phyloP scores from a whole-genome alignment of 2,329 filamentous ascomycete species.

The Cercospora sesami region DNA sequence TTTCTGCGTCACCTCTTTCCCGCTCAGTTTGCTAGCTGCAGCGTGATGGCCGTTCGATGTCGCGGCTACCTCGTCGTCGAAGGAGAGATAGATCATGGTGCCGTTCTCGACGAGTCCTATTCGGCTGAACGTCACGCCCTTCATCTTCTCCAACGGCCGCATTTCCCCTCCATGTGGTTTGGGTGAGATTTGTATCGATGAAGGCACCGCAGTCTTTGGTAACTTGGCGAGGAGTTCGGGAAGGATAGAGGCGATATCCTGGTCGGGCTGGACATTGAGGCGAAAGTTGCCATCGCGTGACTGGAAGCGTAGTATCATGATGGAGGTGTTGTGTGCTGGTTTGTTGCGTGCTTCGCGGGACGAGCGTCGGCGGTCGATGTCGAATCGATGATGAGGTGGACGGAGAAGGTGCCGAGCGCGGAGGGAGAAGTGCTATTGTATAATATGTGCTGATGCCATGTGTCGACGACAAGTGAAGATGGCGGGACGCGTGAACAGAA shows the following conservation, averaged over 20 bases:
- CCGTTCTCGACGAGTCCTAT: slow-evolving; percentile 65
- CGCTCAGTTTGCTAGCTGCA: slow-evolving; percentile 69
- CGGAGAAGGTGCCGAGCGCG: neutral
- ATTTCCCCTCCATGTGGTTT: slow-evolving; percentile 61
- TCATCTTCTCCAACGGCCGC: slow-evolving; percentile 53
- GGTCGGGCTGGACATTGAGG: slow-evolving; percentile 71
- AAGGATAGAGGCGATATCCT: slow-evolving; percentile 65
- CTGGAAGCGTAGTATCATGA: slow-evolving; percentile 82
- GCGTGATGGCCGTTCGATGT: slow-evolving; percentile 52
- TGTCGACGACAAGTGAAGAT: neutral
- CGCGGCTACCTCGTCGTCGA: slow-evolving; percentile 58
- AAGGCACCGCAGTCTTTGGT: slow-evolving; percentile 56
- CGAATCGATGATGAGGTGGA: slow-evolving; percentile 8
- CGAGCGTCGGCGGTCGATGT: slow-evolving; percentile 10
- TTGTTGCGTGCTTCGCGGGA: slow-evolving; percentile 2
- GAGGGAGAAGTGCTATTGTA: slow-evolving; percentile 1
- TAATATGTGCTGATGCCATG: slow-evolving; percentile 10
- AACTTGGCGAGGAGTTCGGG: slow-evolving; percentile 60
- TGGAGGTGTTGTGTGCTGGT: slow-evolving; percentile 31
- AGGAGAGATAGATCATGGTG: slow-evolving; percentile 85
- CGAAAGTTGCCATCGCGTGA: slow-evolving; percentile 92
- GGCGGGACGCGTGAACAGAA: slow-evolving; percentile 6
- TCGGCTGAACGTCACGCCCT: slow-evolving; percentile 56
- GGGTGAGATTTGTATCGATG: slow-evolving; percentile 60
- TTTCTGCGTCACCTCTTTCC: slow-evolving; percentile 68